Percentiles rank a stretch among this genome's conserved stretches.
Conservation (phyloP, 2,329 filamentous ascomycete species). For the Diaporthe citrichinensis region DNA sequence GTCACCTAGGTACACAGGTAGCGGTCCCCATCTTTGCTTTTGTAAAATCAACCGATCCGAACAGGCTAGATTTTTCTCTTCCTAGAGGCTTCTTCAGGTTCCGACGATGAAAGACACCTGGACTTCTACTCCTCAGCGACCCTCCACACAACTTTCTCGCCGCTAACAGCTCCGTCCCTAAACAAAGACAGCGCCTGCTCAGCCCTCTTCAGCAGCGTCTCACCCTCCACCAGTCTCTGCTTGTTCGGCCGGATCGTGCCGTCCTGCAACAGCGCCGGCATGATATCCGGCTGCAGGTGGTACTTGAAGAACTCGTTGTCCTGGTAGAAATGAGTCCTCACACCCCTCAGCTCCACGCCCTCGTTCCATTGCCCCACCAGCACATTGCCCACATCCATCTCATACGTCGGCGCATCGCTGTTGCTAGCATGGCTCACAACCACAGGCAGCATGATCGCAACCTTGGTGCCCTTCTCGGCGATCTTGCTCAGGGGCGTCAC, state of each 20-base stretch:
- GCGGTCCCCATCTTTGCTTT: background rate
- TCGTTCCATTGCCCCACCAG: slow-evolving; percentile 62
- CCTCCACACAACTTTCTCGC: slow-evolving; percentile 49
- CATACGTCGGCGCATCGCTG: slow-evolving; percentile 64
- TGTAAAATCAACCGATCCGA: background rate
- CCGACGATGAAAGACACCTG: no score
- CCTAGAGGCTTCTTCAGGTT: no score
- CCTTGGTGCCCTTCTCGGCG: slow-evolving; percentile 61
- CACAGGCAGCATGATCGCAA: slow-evolving; percentile 73
- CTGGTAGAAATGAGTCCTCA: slow-evolving; percentile 68
- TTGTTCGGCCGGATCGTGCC: slow-evolving; percentile 58
- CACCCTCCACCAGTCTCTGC: slow-evolving; percentile 58
- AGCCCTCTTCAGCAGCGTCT: slow-evolving; percentile 56
- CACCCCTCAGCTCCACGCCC: slow-evolving; percentile 66
- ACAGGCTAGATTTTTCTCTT: no score
- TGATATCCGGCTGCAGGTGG: slow-evolving; percentile 67
- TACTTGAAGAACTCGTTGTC: slow-evolving; percentile 70
- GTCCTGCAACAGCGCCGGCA: slow-evolving; percentile 61
- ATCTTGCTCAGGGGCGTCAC: slow-evolving; percentile 65
- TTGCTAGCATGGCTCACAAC: slow-evolving; percentile 67
- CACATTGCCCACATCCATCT: slow-evolving; percentile 63
- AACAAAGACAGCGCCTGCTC: slow-evolving; percentile 47
- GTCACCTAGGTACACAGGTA: background rate
- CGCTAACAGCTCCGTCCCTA: slow-evolving; percentile 45
- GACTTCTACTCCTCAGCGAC: slow-evolving; percentile 44